A percentile compares a stretch with the other conserved stretches of the same genome.
Conservation (phyloP, 257 asterid genomes). For the Solanum ossicruentum region DNA sequence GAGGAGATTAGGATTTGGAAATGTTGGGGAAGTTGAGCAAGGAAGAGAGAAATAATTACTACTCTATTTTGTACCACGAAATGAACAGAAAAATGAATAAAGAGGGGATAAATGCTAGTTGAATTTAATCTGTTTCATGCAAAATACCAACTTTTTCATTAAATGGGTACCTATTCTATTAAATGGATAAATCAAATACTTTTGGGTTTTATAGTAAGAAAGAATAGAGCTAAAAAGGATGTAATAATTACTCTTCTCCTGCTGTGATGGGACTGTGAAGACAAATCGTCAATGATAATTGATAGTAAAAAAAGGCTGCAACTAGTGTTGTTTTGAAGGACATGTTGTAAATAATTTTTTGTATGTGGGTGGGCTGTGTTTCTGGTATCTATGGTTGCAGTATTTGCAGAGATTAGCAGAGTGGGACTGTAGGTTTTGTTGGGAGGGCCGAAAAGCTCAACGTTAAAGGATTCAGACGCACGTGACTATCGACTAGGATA, state of each 20-base stretch:
- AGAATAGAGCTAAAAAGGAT: neutral
- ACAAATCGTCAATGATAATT: conserved; percentile 1
- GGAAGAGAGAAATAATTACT: neutral
- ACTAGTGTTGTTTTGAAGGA: neutral
- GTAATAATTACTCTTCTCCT: neutral
- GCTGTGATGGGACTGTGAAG: neutral
- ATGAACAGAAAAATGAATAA: too few relatives aligned
- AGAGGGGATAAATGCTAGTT: neutral
- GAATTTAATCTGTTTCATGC: conserved; percentile 13
- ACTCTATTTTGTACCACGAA: too few relatives aligned
- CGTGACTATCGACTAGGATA: conserved; percentile 37
- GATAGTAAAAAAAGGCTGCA: conserved; percentile 17
- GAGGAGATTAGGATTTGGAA: neutral
- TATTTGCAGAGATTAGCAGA: conserved; percentile 12
- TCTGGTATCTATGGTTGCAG: conserved; percentile 19
- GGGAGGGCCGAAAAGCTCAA: conserved; percentile 16
- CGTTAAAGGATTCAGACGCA: conserved; percentile 31
- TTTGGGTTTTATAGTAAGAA: neutral
- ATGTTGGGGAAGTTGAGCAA: neutral
- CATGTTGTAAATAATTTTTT: neutral
- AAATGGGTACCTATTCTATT: neutral
- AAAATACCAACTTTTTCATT: neutral
- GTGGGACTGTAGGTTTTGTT: conserved; percentile 2
- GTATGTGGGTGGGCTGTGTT: neutral
- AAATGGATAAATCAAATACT: too few relatives aligned